Base-by-base conservation (phyloP, 2,329 filamentous ascomycete species). In the Chaetomiaceae sp. region DNA sequence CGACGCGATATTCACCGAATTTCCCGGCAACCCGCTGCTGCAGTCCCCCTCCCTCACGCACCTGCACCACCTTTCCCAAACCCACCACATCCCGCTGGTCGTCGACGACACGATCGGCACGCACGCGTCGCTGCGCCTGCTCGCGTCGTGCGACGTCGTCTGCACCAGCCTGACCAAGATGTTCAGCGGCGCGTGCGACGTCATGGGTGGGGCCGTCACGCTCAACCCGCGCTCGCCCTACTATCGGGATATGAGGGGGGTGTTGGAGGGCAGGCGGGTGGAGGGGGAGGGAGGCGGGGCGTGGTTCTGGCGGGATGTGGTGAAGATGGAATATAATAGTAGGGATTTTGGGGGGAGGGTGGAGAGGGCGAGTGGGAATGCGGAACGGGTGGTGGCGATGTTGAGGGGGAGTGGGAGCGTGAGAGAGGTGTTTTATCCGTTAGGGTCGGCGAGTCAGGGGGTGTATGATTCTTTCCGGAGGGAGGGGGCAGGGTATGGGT, bases 131-230 rank as follows among this genome's bases (percentile, higher is more conserved):
- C 33, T 57, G 14, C n/a, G 15, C 18, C 17, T 57, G 14, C 35
- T 57, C 2, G 1, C n/a, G 0, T 5, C 30, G 1, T 56, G 53
- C 24, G 51, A 57, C 15, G 42, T 51, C 0, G 20, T 56, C 14
- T 54, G 51, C 38, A 57, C 55, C 1, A 57, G 55, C 40, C 35
- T 58, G 38, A 52, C 53, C 14, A 58, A 58, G 37, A 53, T 58
- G 51, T 56, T 55, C 12, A 52, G 51, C 26, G 56, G 56, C 7
- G 34, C 9, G n/a, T 57, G 51, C 24, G 50, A 58, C 18, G 56
- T 55, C 18, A 56, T 58, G 56, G 56, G 56, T 14, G 56, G 56
- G 1, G 47, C 41, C 0, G 35, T 37, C 6, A 22, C 24, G 2
- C 6, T 57, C 2, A 50, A 46, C 10, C 54, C 52, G 0, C 4